Evolutionary conservation across 768 basidiomycete species (phyloP), one percentile per base, ranked within the genome.

Genomic region (Phanerodontia chrysosporium): DNA sequence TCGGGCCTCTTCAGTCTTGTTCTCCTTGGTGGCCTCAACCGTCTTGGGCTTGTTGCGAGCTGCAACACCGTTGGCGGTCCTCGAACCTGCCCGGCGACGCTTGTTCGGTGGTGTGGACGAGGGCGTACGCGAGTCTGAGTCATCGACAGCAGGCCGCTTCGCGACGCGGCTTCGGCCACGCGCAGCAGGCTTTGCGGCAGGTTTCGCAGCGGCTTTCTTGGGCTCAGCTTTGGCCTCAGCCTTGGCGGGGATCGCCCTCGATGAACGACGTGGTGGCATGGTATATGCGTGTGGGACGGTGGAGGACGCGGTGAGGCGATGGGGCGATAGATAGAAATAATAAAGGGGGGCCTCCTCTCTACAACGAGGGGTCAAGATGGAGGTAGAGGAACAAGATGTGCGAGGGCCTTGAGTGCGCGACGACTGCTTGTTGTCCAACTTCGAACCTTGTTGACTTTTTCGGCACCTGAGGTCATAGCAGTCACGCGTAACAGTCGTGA

Each of bases 241-340:
- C 16, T 65, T 65, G 24, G 49, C 32, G 16, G 62, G 45, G 21
- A 56, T 48, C 25, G 61, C 61, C 36, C 62, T 64, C 24, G 61
- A 51, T 49, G 57, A 59, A 25, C 66, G 62, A 56, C 65, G 59
- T 28, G 68, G 68, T 55, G 66, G 68, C 68, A 69, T 69, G 45
- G 55, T 54, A 48, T n/a, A n/a, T 39, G 63, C 32, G 58, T 45
- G 57, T 45, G 18, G 39, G 27, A 49, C 27, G 51, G 3, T 51
- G 44, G 58, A 18, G 9, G 53, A 58, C 55, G 58, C 54, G 42
- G 55, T 58, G 35, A 29, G 35, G 46, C 45, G 39, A 49, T 28
- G 48, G 36, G 49, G 18, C 6, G 28, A 45, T 56, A 56, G n/a
- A 51, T 45, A 53, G 53, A 36, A 55, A 55, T 39, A 48, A 52